These are phyloP conservation scores for Calonectria leucothoes DNA, from an alignment of 2,329 filamentous ascomycete genomes.

Conservation along the genomic window DNA sequence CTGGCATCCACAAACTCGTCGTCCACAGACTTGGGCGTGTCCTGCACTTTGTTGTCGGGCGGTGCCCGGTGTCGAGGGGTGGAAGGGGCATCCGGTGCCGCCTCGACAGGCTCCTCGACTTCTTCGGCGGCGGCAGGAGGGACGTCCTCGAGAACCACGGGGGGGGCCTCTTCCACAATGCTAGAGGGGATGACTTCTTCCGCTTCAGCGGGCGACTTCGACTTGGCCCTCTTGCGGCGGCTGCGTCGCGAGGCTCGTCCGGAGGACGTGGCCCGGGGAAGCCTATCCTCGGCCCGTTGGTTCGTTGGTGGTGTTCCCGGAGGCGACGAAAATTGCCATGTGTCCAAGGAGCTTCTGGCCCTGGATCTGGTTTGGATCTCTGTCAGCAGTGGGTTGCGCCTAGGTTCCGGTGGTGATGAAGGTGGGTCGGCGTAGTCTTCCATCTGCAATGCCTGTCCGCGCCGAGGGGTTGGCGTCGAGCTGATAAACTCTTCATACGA, in stretches of 20 bases:
- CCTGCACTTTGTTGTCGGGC: constrained; percentile 36
- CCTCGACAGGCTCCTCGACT: constrained; percentile 5
- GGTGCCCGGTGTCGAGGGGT: constrained; percentile 33
- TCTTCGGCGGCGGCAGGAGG: background rate
- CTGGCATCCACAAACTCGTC: constrained; percentile 64
- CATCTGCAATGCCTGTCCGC: constrained; percentile 62
- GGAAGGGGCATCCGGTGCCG: constrained; percentile 6
- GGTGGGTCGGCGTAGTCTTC: constrained; percentile 65
- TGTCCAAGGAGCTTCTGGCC: constrained; percentile 45
- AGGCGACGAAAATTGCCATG: constrained; percentile 70
- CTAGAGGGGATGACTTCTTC: constrained; percentile 46
- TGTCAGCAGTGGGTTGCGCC: constrained; percentile 62
- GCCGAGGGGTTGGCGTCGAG: constrained; percentile 71
- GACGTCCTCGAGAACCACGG: background rate
- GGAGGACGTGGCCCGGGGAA: constrained; percentile 15
- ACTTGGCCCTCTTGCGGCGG: constrained; percentile 29
- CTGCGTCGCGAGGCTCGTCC: constrained; percentile 24
- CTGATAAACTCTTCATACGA: constrained; percentile 65
- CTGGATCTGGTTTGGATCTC: constrained; percentile 64
- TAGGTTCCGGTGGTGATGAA: constrained; percentile 68
- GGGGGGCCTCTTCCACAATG: constrained; percentile 33
- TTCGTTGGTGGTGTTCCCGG: constrained; percentile 62
- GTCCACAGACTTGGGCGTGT: constrained; percentile 56
- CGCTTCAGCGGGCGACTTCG: constrained; percentile 25
- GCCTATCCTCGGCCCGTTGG: constrained; percentile 14